phyloP scores from a whole-genome alignment of 1,284 basidiomycete species.

The Cutaneotrichosporon cyanovorans region DNA sequence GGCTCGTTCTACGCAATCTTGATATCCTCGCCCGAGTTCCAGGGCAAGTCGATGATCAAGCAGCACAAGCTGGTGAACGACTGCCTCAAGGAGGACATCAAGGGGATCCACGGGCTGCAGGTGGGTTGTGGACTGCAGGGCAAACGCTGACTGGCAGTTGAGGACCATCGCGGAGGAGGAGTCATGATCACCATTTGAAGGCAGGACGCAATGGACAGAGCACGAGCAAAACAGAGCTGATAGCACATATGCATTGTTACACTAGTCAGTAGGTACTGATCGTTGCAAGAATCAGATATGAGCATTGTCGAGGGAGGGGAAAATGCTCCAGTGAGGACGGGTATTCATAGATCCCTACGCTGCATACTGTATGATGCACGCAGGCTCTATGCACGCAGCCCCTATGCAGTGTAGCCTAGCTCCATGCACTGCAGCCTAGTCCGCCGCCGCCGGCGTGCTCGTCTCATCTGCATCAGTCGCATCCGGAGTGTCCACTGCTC shows the following conservation, averaged over 20 bases:
- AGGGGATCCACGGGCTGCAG: constrained; percentile 88
- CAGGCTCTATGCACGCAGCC: too few species aligned
- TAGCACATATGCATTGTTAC: constrained; percentile 11
- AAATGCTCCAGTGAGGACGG: too few species aligned
- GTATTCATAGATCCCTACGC: too few species aligned
- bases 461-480: constrained; percentile 11
- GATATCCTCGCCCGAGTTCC: constrained; percentile 76
- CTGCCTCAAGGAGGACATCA: constrained; percentile 80
- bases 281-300: too few species aligned
- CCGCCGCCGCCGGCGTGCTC: constrained; percentile 16
- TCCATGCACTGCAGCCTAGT: too few species aligned
- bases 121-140: constrained; percentile 48
- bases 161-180: constrained; percentile 37
- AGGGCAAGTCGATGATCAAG: constrained; percentile 78
- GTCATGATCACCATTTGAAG: neutral
- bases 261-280: constrained; percentile 18
- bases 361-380: too few species aligned
- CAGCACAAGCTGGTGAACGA: constrained; percentile 90
- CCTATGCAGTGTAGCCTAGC: too few species aligned
- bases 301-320: too few species aligned
- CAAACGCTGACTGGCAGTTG: constrained; percentile 21
- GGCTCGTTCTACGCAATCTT: constrained; percentile 92
- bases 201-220: too few species aligned
- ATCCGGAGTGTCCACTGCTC: constrained; percentile 4
- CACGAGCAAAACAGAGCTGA: neutral